A percentile compares a stretch with the other conserved stretches of the same genome.
Evolutionary conservation across 169 alveolate genomes (phyloP).

Genomic region (Neospora caninum): DNA sequence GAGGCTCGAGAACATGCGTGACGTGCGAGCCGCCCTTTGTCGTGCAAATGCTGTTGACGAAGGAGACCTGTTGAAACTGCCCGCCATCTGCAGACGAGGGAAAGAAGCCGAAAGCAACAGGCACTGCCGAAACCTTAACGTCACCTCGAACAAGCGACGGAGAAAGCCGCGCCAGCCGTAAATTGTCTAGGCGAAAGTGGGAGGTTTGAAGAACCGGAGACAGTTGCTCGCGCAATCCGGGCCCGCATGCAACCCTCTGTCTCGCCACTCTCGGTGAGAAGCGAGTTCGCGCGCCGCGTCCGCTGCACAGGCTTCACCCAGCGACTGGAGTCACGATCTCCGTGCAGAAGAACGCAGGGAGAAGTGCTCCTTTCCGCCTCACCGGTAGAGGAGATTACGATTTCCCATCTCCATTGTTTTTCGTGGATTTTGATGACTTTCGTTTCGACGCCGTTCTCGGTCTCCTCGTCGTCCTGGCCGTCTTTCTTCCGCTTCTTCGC

Average conservation of each 20-base stretch:
- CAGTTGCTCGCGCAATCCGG: too few relatives aligned
- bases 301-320: too few relatives aligned
- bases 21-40: constrained; percentile 99
- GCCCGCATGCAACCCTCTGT: too few relatives aligned
- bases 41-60: constrained; percentile 98
- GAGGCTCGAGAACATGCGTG: constrained; percentile 94
- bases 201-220: too few relatives aligned
- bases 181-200: too few relatives aligned
- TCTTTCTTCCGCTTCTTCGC: constrained; percentile 29
- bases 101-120: background rate
- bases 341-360: too few relatives aligned
- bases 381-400: constrained; percentile 81
- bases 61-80: constrained; percentile 95
- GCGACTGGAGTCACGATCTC: too few relatives aligned
- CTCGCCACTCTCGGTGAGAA: too few relatives aligned
- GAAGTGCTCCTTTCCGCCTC: background rate
- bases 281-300: too few relatives aligned
- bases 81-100: constrained; percentile 45
- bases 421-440: constrained; percentile 70
- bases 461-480: constrained; percentile 32
- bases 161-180: too few relatives aligned
- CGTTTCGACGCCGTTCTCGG: constrained; percentile 14
- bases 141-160: too few relatives aligned
- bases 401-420: constrained; percentile 86
- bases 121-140: too few relatives aligned